phyloP scores from a whole-genome alignment of 2,329 filamentous ascomycete species.

The Leptographium lundbergii region DNA sequence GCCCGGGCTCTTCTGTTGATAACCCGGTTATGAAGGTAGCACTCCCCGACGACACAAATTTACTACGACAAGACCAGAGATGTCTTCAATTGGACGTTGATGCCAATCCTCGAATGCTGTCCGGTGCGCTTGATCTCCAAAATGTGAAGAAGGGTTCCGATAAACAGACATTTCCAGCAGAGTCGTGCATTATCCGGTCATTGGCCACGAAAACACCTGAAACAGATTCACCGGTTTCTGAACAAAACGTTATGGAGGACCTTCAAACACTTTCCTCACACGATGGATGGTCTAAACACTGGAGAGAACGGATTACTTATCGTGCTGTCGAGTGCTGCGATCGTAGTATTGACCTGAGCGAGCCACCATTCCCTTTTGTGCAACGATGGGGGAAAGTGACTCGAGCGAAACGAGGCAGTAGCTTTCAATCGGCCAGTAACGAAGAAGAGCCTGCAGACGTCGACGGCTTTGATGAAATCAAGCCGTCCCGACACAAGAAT shows the following conservation, averaged over 20 bases:
- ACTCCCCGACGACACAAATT: not conserved
- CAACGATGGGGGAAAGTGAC: conserved; percentile 61
- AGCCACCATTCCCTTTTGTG: conserved; percentile 79
- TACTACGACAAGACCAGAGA: conserved; percentile 6
- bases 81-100: conserved; percentile 32
- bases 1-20: not conserved
- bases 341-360: conserved; percentile 52
- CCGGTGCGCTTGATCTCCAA: conserved; percentile 58
- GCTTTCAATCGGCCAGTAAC: not conserved
- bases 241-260: not conserved
- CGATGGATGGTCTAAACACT: conserved; percentile 22
- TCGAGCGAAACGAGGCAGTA: too few relatives aligned
- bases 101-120: conserved; percentile 55
- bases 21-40: not conserved
- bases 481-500: not conserved
- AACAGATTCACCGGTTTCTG: not conserved
- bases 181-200: not conserved
- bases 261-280: not conserved
- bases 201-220: not conserved
- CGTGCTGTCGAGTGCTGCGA: conserved; percentile 74
- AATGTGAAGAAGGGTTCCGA: conserved; percentile 57
- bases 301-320: conserved; percentile 63
- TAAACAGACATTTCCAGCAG: conserved; percentile 22
- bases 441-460: not conserved
- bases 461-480: not conserved